Evolutionary conservation across 371 early-diverging fungal genomes (phyloP), one percentile per base, ranked within the genome.

Genomic region (Mucor indicus): DNA sequence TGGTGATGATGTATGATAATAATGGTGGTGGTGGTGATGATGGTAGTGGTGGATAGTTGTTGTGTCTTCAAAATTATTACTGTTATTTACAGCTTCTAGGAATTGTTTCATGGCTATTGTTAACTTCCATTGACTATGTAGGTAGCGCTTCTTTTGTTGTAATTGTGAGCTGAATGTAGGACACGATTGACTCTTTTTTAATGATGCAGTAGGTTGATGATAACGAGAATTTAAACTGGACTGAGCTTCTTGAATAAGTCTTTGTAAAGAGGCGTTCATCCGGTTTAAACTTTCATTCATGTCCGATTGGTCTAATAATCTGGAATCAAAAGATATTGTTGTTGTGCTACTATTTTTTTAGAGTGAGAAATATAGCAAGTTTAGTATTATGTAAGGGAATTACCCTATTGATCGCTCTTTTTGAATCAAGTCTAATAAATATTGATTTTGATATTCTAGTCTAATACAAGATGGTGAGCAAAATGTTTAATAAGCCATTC

Each of bases 41-140:
- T 55, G 30, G 13, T 50, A 21, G 6, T 45, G 40, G n/a, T 50
- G 46, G 5, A 38, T 22, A n/a, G 35, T 15, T 13, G 35, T 15
- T 33, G n/a, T 33, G 35, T n/a, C 30, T 29, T 29, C 8, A 8
- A 29, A 6, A 29, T 29, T 29, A 12, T 29, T 29, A 12, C 21
- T 41, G 4, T 27, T 41, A 23, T 49, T 44, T 13, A 55, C 50
- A 22, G 45, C 40, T 32, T 60, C 38, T 0, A 48, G 21, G 12
- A 60, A 17, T 15, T 51, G 56, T n/a, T 25, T 44, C 48, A 60
- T 47, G 4, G 57, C 36, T 13, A 44, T 30, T 12, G 46, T 21
- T 3, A 57, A 13, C n/a, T 17, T 48, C 48, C 49, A 53, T 33
- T 57, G 58, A 13, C 50, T 52, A 30, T 53, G 38, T 3, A 49